Base-by-base conservation (phyloP, 75 land plant species). In the Azolla pinnata region DNA sequence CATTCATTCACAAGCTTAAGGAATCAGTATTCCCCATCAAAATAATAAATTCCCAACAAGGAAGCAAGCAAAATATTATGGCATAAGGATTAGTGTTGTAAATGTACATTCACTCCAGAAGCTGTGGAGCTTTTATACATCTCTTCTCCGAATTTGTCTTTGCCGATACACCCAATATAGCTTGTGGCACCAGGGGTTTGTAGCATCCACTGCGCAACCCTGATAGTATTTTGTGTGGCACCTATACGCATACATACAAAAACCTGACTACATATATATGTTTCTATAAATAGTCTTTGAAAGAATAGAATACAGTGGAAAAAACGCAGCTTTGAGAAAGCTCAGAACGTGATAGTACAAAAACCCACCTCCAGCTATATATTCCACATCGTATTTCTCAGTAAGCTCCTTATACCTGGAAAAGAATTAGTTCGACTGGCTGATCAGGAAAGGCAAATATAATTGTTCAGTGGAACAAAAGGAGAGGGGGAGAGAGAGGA, bases 191-290 rank as follows among this genome's bases (percentile, higher is more conserved):
- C 86, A 30, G 96, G 96, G 53, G 54, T 62, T 86, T 83, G 98
- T 12, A 93, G 83, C 87, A 93, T 93, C 98, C 98, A 93, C 96
- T 93, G 75, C 27, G 96, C 96, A 60, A 93, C 85, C 82, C 75
- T 83, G 52, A 93, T 89, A 18, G 90, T 71, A 69, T 93, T 93
- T 61, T 93, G 98, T 34, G 98, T 93, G 31, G 98, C 96, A 48
- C 98, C 97, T 92, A 59, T 12, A 66, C 29, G 2, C 23, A 20
- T 29, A 38, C 19, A n/a, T 23, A 50, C 30, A 20, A 59, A 29
- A 46, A n/a, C n/a, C n/a, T n/a, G n/a, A n/a, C n/a, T n/a, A n/a
- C n/a, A n/a, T n/a, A n/a, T n/a, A n/a, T n/a, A n/a, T n/a, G n/a
- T n/a, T n/a, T n/a, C n/a, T n/a, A n/a, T n/a, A n/a, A n/a, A n/a